phyloP scores from a whole-genome alignment of 2,329 filamentous ascomycete species.

The Truncatella angustata region DNA sequence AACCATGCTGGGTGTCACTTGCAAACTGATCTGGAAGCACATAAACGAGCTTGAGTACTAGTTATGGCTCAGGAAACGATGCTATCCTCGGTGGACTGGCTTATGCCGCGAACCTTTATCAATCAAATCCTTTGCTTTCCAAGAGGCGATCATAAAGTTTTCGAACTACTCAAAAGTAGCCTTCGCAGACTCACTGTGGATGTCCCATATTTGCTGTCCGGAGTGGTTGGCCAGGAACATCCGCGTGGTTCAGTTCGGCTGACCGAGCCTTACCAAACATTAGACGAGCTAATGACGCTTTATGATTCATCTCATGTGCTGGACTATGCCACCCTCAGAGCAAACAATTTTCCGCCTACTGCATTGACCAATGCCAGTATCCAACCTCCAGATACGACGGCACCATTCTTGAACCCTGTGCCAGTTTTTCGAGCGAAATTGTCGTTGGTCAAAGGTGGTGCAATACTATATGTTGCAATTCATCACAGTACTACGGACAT shows the following conservation, averaged over 20 bases:
- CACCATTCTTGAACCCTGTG: conserved; percentile 17
- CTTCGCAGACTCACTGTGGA: conserved; percentile 17
- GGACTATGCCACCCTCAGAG: conserved; percentile 20
- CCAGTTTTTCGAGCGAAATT: conserved; percentile 24
- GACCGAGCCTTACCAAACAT: conserved; percentile 14
- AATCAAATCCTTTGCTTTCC: conserved; percentile 27
- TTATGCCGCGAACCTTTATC: conserved; percentile 28
- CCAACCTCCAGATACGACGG: conserved; percentile 16
- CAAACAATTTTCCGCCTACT: conserved; percentile 21
- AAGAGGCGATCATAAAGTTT: conserved; percentile 12
- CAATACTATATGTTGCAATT: conserved; percentile 23
- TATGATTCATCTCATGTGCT: conserved; percentile 19
- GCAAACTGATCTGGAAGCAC: too few relatives aligned
- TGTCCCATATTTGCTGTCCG: conserved; percentile 24
- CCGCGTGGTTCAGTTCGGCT: conserved; percentile 14
- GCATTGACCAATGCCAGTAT: conserved; percentile 16
- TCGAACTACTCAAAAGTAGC: conserved; percentile 14
- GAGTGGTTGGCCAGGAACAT: conserved; percentile 14
- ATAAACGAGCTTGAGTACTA: too few relatives aligned
- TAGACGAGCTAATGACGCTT: conserved; percentile 20
- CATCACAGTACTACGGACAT: conserved; percentile 28
- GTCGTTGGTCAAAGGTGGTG: conserved; percentile 21
- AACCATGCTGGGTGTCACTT: too few relatives aligned
- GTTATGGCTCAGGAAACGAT: too few relatives aligned
- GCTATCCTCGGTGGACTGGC: conserved; percentile 22